Conservation (phyloP, 2,329 filamentous ascomycete genomes). For the Cercospora sp. region DNA sequence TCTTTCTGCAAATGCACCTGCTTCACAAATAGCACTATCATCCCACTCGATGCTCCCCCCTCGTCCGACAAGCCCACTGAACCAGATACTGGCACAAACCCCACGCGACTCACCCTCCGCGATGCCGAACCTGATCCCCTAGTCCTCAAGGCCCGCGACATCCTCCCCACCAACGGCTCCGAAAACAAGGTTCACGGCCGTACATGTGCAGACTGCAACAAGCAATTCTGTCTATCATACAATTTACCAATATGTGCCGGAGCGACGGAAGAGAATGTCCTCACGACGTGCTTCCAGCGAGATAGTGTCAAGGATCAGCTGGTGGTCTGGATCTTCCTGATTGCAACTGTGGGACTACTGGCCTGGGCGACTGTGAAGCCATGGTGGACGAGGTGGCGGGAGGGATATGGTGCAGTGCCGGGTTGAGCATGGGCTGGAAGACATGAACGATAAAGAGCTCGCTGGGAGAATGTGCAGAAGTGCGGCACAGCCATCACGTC, state of each 20-base stretch:
- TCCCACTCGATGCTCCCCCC: conserved; percentile 57
- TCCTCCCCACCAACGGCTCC: conserved; percentile 18
- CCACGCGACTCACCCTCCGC: conserved; percentile 24
- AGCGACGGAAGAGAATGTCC: conserved; percentile 64
- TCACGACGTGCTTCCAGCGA: conserved; percentile 67
- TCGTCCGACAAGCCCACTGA: conserved; percentile 25
- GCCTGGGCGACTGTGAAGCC: conserved; percentile 62
- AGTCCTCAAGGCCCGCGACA: conserved; percentile 13
- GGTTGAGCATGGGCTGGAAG: neutral
- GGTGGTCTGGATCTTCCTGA: conserved; percentile 66
- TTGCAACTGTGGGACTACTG: conserved; percentile 61
- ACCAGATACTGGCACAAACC: conserved; percentile 8
- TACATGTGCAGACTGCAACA: conserved; percentile 67
- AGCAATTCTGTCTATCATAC: conserved; percentile 65
- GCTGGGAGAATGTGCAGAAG: too few relatives aligned
- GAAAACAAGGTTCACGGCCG: conserved; percentile 25
- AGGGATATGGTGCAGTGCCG: conserved; percentile 17
- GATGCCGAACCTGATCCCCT: conserved; percentile 13
- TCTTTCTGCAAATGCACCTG: conserved; percentile 74
- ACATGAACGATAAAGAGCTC: too few relatives aligned
- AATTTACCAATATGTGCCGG: conserved; percentile 62
- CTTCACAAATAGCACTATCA: conserved; percentile 67
- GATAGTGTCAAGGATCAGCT: conserved; percentile 68
- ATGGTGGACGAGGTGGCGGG: conserved; percentile 51
- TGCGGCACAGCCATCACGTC: too few relatives aligned